Evolutionary conservation across 441 rosid species (phyloP).

Genomic region (Euphorbia schlechtendalii): DNA sequence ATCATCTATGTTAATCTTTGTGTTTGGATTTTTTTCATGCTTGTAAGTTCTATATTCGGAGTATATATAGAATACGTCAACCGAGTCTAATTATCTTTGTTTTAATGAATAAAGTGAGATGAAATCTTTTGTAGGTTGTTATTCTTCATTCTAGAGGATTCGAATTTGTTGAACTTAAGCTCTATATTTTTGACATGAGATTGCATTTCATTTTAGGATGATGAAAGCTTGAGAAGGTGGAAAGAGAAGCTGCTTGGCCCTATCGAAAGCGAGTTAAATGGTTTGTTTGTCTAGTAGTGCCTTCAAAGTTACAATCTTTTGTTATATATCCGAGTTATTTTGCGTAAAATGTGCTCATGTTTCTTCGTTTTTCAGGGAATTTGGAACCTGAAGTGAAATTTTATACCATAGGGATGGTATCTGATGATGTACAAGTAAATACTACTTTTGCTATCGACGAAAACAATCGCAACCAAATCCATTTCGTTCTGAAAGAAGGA

Average conservation of each 20-base stretch:
- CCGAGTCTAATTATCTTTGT: no score
- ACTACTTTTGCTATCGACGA: slow-evolving; percentile 35
- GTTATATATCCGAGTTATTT: neutral
- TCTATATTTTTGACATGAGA: neutral
- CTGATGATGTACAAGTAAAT: slow-evolving; percentile 34
- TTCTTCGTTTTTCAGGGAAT: slow-evolving; percentile 27
- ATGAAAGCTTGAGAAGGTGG: slow-evolving; percentile 61
- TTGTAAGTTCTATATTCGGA: no score
- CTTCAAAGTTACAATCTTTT: neutral
- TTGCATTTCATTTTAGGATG: slow-evolving; percentile 40
- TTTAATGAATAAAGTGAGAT: no score
- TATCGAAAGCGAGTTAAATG: slow-evolving; percentile 39
- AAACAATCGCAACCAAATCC: slow-evolving; percentile 21
- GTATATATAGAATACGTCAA: no score
- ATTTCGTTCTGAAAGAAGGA: slow-evolving; percentile 48
- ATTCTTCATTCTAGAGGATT: neutral
- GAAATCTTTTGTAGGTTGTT: no score
- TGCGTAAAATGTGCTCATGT: no score
- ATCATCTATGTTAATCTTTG: no score
- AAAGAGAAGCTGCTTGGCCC: slow-evolving; percentile 53
- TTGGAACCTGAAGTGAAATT: slow-evolving; percentile 55
- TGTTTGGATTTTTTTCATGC: no score
- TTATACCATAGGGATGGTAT: slow-evolving; percentile 44
- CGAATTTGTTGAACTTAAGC: neutral
- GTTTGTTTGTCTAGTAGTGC: slow-evolving; percentile 17